A percentile compares a stretch with the other conserved stretches of the same genome.
Evolutionary conservation across 805 yeast species (phyloP).

Genomic region (Cyberlindnera misumaiensis): DNA sequence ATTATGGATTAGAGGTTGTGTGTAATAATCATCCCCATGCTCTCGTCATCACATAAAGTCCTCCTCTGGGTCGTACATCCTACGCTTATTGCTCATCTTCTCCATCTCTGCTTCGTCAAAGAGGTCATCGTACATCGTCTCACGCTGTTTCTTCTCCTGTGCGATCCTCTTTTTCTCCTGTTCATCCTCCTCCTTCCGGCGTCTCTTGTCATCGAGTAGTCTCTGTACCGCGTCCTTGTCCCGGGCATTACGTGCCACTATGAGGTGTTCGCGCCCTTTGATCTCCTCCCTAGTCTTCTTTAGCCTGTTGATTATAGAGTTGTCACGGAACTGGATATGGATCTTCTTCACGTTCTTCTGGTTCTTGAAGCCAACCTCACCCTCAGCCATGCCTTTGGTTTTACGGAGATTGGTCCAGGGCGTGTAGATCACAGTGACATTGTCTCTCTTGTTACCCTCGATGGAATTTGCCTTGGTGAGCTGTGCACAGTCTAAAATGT

Average conservation of each 20-base stretch:
- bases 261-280: conserved; percentile 24
- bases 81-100: conserved; percentile 37
- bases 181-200: conserved; percentile 22
- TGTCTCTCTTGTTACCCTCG: conserved; percentile 63
- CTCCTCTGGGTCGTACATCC: conserved; percentile 50
- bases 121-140: conserved; percentile 41
- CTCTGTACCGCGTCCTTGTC: conserved; percentile 25
- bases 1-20: not conserved
- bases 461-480: conserved; percentile 73
- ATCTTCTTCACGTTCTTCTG: conserved; percentile 45
- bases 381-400: conserved; percentile 66
- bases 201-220: conserved; percentile 21
- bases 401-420: conserved; percentile 67
- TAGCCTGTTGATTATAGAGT: conserved; percentile 51
- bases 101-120: conserved; percentile 38
- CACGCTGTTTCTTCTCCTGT: conserved; percentile 31
- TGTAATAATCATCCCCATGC: no score
- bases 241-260: conserved; percentile 33
- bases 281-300: conserved; percentile 58
- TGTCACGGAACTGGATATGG: conserved; percentile 49
- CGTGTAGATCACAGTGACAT: conserved; percentile 61
- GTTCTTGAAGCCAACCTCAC: conserved; percentile 70
- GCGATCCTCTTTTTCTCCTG: conserved; percentile 32
- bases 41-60: conserved; percentile 53
- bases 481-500: conserved; percentile 48